These are phyloP conservation scores for Bothriochloa decipiens DNA, from an alignment of 176 grass and related monocot species.

Conservation along the genomic window DNA sequence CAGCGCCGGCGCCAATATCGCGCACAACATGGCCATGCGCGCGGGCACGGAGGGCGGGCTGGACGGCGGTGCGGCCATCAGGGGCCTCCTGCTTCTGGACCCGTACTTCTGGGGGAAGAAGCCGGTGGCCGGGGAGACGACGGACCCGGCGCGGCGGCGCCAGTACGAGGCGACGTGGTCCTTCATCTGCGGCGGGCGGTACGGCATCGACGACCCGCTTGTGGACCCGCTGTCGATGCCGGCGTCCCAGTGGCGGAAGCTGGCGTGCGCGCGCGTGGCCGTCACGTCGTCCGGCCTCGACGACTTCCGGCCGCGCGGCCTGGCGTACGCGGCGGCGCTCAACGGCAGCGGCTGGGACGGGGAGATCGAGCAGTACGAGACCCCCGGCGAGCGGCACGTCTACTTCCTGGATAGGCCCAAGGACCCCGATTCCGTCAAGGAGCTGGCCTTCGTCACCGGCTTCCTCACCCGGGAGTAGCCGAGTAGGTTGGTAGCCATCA, in stretches of 20 bases:
- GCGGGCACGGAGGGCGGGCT: slow-evolving; percentile 26
- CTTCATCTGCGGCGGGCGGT: slow-evolving; percentile 55
- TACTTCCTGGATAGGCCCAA: slow-evolving; percentile 58
- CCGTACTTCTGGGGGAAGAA: slow-evolving; percentile 77
- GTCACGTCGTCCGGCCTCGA: slow-evolving; percentile 61
- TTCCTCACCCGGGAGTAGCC: slow-evolving; percentile 57
- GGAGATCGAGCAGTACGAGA: slow-evolving; percentile 57
- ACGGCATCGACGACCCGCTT: slow-evolving; percentile 63
- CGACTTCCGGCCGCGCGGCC: slow-evolving; percentile 53
- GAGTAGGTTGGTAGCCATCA: neutral
- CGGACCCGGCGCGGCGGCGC: slow-evolving; percentile 43
- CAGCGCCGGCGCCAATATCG: slow-evolving; percentile 84
- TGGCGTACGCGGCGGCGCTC: slow-evolving; percentile 62
- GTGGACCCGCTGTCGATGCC: slow-evolving; percentile 63
- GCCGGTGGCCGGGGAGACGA: slow-evolving; percentile 65
- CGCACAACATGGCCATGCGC: slow-evolving; percentile 56
- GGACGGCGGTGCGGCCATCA: slow-evolving; percentile 40
- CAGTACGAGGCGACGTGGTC: slow-evolving; percentile 67
- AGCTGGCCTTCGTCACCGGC: slow-evolving; percentile 46
- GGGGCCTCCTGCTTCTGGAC: slow-evolving; percentile 60
- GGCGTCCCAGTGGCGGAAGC: slow-evolving; percentile 17
- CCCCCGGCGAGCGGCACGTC: slow-evolving; percentile 63
- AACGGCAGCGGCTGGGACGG: slow-evolving; percentile 64
- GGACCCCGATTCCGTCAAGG: slow-evolving; percentile 52
- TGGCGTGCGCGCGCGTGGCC: slow-evolving; percentile 54